These are phyloP conservation scores for Eucalyptus lansdowneana DNA, from an alignment of 345 rosid species.

Conservation along the genomic window DNA sequence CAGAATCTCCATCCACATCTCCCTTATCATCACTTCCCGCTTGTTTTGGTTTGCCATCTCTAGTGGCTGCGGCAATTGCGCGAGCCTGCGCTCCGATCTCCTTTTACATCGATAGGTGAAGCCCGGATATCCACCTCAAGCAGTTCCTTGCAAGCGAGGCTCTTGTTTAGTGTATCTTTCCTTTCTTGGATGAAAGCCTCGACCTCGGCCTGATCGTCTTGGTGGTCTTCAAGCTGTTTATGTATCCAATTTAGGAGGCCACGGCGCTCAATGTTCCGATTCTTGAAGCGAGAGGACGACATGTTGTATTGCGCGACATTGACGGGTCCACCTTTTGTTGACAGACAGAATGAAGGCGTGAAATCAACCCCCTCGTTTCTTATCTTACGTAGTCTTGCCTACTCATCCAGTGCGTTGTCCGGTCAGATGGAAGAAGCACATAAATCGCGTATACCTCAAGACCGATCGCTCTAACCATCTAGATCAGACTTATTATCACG, in stretches of 20 bases:
- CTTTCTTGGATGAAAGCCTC: neutral
- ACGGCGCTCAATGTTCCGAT: neutral
- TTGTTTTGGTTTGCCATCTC: neutral
- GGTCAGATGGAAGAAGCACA: neutral
- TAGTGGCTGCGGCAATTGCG: neutral
- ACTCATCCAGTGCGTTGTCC: neutral
- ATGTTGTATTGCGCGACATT: neutral
- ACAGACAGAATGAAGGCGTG: neutral
- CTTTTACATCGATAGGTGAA: neutral
- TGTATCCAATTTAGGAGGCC: neutral
- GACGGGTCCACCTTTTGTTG: neutral
- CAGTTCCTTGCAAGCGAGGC: neutral
- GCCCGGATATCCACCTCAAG: neutral
- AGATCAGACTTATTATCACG: neutral
- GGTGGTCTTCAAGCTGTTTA: neutral
- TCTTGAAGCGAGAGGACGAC: neutral
- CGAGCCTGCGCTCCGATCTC: conserved; percentile 7
- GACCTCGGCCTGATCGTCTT: neutral
- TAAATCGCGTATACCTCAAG: neutral
- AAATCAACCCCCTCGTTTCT: neutral
- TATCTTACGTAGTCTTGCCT: neutral
- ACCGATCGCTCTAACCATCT: neutral
- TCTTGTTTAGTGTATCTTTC: neutral
- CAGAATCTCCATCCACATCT: neutral
- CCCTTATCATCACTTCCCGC: neutral